A percentile compares a stretch with the other conserved stretches of the same genome.
Evolutionary conservation across 2,329 filamentous ascomycete genomes (phyloP).

Genomic region (Colletotrichum sp.): DNA sequence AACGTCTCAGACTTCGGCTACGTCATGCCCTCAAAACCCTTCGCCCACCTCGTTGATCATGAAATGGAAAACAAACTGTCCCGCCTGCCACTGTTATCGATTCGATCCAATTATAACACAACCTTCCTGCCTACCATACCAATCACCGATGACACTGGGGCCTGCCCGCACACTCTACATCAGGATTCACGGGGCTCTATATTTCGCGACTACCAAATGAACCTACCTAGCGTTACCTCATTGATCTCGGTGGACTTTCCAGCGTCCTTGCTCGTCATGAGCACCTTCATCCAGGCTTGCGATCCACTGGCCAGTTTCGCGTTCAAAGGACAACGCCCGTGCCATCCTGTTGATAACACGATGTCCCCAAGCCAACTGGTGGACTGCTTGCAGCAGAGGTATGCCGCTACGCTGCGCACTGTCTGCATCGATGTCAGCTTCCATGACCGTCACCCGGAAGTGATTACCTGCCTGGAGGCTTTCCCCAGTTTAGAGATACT

Average conservation of each 20-base stretch:
- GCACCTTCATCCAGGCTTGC: too few species aligned
- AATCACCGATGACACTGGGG: background rate
- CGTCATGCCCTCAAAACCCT: background rate
- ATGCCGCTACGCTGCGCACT: too few species aligned
- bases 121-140: background rate
- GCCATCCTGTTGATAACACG: too few species aligned
- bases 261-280: background rate
- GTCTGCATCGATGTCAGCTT: too few species aligned
- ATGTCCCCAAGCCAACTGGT: too few species aligned
- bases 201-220: background rate
- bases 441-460: too few species aligned
- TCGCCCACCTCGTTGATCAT: background rate
- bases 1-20: background rate
- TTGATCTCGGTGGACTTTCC: background rate
- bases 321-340: too few species aligned
- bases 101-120: background rate
- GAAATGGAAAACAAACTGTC: background rate
- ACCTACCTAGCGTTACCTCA: background rate
- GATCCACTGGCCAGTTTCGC: too few species aligned
- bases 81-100: background rate
- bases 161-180: background rate
- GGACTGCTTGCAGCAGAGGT: too few species aligned
- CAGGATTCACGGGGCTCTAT: too few species aligned
- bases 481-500: background rate
- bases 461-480: too few species aligned